Evolutionary conservation across 306 rosid genomes (phyloP).

Genomic region (Canavalia gladiata): DNA sequence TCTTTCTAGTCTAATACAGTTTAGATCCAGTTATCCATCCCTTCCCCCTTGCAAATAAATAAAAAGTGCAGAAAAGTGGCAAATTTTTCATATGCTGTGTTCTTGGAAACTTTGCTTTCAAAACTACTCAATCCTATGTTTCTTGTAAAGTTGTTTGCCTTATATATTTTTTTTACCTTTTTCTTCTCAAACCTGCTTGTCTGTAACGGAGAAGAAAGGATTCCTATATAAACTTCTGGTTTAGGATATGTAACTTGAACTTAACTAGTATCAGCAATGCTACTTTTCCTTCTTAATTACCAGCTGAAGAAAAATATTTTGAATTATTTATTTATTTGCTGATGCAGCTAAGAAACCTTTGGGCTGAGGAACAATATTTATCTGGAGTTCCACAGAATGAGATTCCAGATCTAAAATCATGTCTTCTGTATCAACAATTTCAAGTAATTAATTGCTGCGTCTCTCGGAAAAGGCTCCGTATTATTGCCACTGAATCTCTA

Average conservation of each 20-base stretch:
- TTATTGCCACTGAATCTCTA: constrained; percentile 76
- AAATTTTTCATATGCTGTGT: constrained; percentile 1
- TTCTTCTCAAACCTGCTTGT: constrained; percentile 14
- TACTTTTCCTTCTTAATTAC: constrained; percentile 37
- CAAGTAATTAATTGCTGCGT: constrained; percentile 95
- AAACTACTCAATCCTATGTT: constrained; percentile 2
- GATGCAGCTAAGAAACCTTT: constrained; percentile 83
- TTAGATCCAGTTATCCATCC: constrained; percentile 14
- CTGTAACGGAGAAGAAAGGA: constrained; percentile 25
- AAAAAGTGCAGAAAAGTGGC: not conserved
- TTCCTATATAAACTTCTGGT: constrained; percentile 24
- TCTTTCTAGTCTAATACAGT: constrained; percentile 23
- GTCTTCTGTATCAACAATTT: constrained; percentile 86
- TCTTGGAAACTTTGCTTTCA: constrained; percentile 27
- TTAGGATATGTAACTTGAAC: constrained; percentile 23
- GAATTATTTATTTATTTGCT: constrained; percentile 39
- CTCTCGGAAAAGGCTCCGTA: constrained; percentile 81
- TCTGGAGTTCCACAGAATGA: constrained; percentile 83
- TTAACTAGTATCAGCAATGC: constrained; percentile 30
- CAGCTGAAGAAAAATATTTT: constrained; percentile 37
- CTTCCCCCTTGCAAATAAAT: constrained; percentile 25
- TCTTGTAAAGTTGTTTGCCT: constrained; percentile 35
- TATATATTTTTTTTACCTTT: not conserved
- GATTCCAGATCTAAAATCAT: constrained; percentile 89
- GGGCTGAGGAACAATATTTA: constrained; percentile 73